phyloP scores from a whole-genome alignment of 257 asterid species.

The Craterostigma plantagineum region DNA sequence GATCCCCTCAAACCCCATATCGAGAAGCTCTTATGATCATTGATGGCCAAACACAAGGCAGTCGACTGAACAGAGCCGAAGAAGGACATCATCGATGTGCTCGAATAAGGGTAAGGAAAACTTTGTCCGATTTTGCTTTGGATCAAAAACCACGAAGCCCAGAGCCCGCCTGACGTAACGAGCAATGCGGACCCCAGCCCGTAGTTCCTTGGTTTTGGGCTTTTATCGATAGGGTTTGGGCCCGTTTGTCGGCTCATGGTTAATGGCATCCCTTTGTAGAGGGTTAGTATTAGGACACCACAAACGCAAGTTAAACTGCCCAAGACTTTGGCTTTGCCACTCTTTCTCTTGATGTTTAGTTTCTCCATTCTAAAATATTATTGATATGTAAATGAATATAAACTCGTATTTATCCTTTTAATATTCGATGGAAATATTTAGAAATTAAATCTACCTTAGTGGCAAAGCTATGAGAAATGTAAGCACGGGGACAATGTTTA shows the following conservation, averaged over 20 bases:
- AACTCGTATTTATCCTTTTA: background rate
- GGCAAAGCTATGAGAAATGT: conserved; percentile 48
- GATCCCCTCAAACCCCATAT: conserved; percentile 40
- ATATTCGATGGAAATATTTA: background rate
- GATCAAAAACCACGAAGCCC: conserved; percentile 70
- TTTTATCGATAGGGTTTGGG: background rate
- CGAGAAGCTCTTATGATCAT: conserved; percentile 21
- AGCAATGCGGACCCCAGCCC: conserved; percentile 44
- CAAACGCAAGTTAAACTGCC: conserved; percentile 35
- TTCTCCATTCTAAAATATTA: conserved; percentile 35
- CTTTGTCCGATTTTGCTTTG: conserved; percentile 42
- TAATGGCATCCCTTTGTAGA: conserved; percentile 43
- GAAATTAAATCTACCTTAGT: conserved; percentile 24
- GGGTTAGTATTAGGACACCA: conserved; percentile 34
- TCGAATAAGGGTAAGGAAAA: conserved; percentile 46
- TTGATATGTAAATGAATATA: background rate
- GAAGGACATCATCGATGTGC: conserved; percentile 54
- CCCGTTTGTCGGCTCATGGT: conserved; percentile 2
- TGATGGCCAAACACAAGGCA: conserved; percentile 18
- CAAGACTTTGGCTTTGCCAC: conserved; percentile 44
- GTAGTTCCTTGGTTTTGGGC: conserved; percentile 10
- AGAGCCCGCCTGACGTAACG: conserved; percentile 26
- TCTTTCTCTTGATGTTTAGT: conserved; percentile 21
- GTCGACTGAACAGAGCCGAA: conserved; percentile 50
- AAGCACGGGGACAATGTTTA: conserved; percentile 49